Evolutionary conservation across 441 rosid species (phyloP), one percentile per base, ranked within the genome.

Genomic region (Aquilaria agallochum): DNA sequence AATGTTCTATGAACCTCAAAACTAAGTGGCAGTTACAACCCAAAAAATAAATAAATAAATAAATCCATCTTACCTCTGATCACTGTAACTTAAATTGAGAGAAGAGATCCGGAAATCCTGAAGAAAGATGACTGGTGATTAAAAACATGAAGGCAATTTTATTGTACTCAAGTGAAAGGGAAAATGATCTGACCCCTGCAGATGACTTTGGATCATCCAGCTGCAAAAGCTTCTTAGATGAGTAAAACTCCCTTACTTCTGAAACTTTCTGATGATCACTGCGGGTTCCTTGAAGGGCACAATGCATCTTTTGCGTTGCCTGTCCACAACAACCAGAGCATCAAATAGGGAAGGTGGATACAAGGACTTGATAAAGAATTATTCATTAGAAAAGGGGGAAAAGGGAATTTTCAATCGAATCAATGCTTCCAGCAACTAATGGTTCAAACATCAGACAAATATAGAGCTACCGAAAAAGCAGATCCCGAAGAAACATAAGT

Each of bases 241-340:
- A 40, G 60, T 62, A 59, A 73, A 50, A 62, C 53, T 67, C 63
- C 31, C 63, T 68, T 48, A 64, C 46, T 8, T 64, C 62, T n/a
- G 59, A 53, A 20, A 62, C 53, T 46, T 55, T 66, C 42, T 63
- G 65, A 56, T 59, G 58, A 62, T 55, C 55, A 45, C 54, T 47
- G 55, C 36, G 59, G 65, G 69, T 65, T 67, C 60, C 64, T 36
- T 33, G 67, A 73, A 72, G 68, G 59, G 68, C 60, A 59, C 65
- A 63, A 31, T 61, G 71, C 73, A 74, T 69, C 64, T 69, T 76
- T 69, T 50, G 68, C 68, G 62, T 63, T 66, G 62, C 73, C 77
- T 72, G 56, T 36, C 59, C 55, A 70, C 27, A n/a, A 53, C 65
- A 48, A 34, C 5, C 45, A 2, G 9, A 30, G 49, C 59, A 70